Conservation (phyloP, 2,329 filamentous ascomycete genomes). For the Diaporthe citrichinensis region DNA sequence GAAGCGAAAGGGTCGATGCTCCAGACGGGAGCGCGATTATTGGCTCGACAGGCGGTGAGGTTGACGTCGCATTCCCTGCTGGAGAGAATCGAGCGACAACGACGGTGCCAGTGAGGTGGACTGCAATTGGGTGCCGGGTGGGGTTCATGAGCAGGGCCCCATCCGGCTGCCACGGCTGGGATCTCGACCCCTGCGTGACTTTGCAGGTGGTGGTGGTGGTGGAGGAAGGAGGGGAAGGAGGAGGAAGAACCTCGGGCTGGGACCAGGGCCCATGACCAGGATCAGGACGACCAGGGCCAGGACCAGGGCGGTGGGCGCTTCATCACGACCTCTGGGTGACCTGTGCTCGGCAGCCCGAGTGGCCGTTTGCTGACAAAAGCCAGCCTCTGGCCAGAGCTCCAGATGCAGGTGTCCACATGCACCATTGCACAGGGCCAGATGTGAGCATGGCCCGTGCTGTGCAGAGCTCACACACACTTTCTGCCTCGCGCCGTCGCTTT, state of each 20-base stretch:
- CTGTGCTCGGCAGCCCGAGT: slow-evolving; percentile 33
- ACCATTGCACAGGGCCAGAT: slow-evolving; percentile 10
- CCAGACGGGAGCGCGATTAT: slow-evolving; percentile 34
- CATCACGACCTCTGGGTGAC: slow-evolving; percentile 33
- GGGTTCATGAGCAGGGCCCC: slow-evolving; percentile 34
- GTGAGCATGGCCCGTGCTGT: slow-evolving; percentile 15
- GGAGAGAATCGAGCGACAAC: slow-evolving; percentile 36
- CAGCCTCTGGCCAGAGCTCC: slow-evolving; percentile 37
- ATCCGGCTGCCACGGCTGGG: slow-evolving; percentile 30
- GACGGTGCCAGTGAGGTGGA: slow-evolving; percentile 25
- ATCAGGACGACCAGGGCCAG: background rate
- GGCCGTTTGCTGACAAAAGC: slow-evolving; percentile 32
- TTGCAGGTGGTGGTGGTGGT: background rate
- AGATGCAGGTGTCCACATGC: slow-evolving; percentile 22
- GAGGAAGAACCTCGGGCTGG: slow-evolving; percentile 29
- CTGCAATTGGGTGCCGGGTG: slow-evolving; percentile 34
- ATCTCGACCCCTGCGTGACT: slow-evolving; percentile 26
- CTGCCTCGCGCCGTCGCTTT: background rate
- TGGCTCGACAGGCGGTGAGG: slow-evolving; percentile 42
- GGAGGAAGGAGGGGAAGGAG: slow-evolving; percentile 8
- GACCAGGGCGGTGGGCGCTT: slow-evolving; percentile 26
- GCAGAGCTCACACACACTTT: background rate
- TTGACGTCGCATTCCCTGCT: slow-evolving; percentile 35
- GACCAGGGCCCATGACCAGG: slow-evolving; percentile 27
- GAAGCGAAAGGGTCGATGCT: slow-evolving; percentile 20